Evolutionary conservation across 1,284 basidiomycete genomes (phyloP).

Genomic region (Ceratobasidium sp.): DNA sequence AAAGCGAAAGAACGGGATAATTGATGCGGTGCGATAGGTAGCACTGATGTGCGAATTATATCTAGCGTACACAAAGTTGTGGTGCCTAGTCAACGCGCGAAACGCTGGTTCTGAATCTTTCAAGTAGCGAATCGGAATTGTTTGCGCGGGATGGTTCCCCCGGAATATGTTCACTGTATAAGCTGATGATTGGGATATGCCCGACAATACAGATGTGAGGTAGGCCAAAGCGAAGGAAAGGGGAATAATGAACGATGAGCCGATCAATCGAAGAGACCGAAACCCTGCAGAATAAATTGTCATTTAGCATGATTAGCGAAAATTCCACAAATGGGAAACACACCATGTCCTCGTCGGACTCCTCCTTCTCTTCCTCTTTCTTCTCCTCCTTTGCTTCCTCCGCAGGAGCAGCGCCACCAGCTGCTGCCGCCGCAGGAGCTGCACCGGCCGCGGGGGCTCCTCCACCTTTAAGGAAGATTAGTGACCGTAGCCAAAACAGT

Average conservation of each 20-base stretch:
- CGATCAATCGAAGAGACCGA: constrained; percentile 84
- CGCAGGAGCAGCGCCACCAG: constrained; percentile 69
- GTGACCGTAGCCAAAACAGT: constrained; percentile 60
- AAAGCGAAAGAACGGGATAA: too few relatives aligned
- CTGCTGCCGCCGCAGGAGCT: constrained; percentile 68
- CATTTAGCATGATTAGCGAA: constrained; percentile 11
- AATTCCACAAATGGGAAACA: constrained; percentile 54
- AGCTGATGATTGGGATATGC: constrained; percentile 36
- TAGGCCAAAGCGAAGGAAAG: constrained; percentile 26
- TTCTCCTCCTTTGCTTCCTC: constrained; percentile 88
- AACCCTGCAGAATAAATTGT: constrained; percentile 64
- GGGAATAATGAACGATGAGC: constrained; percentile 14
- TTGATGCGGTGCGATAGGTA: too few relatives aligned
- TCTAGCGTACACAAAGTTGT: not conserved
- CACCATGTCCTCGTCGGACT: constrained; percentile 93
- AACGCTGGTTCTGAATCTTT: too few relatives aligned
- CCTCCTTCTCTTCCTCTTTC: constrained; percentile 62
- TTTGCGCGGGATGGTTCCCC: not conserved
- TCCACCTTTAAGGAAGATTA: constrained; percentile 59
- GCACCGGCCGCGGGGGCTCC: constrained; percentile 65
- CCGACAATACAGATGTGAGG: constrained; percentile 42
- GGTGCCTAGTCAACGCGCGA: too few relatives aligned
- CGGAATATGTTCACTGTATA: constrained; percentile 28
- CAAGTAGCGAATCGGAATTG: not conserved
- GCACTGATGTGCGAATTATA: not conserved